Evolutionary conservation across 1,284 basidiomycete species (phyloP).

Genomic region (Rhodotorula mucilaginosa): DNA sequence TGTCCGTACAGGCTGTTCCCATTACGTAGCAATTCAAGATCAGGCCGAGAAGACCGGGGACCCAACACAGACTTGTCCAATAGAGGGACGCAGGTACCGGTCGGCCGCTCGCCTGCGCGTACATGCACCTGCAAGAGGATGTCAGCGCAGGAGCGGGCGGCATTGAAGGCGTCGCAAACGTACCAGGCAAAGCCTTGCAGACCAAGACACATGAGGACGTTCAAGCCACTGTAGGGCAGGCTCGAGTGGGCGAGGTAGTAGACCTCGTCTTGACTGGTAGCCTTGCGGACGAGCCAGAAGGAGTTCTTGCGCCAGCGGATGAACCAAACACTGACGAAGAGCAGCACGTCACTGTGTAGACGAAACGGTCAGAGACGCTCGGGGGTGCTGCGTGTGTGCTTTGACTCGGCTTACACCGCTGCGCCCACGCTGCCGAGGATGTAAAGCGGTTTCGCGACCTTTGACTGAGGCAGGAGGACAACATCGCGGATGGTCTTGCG

Average conservation of each 20-base stretch:
- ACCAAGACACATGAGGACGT: neutral
- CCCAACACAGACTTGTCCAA: neutral
- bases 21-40: neutral
- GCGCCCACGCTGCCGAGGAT: neutral
- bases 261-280: neutral
- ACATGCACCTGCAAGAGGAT: neutral
- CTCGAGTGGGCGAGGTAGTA: neutral
- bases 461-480: neutral
- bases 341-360: neutral
- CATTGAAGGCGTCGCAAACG: neutral
- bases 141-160: neutral
- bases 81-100: neutral
- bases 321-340: neutral
- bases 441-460: neutral
- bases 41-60: neutral
- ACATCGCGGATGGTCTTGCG: neutral
- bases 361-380: neutral
- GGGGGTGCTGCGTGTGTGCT: neutral
- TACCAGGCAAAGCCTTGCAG: neutral
- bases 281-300: constrained; percentile 4
- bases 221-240: neutral
- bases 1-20: neutral
- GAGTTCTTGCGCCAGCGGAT: constrained; percentile 6
- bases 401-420: neutral
- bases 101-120: neutral